phyloP scores from a whole-genome alignment of 1,284 basidiomycete genomes.

The Cystobasidiaceae sp. region DNA sequence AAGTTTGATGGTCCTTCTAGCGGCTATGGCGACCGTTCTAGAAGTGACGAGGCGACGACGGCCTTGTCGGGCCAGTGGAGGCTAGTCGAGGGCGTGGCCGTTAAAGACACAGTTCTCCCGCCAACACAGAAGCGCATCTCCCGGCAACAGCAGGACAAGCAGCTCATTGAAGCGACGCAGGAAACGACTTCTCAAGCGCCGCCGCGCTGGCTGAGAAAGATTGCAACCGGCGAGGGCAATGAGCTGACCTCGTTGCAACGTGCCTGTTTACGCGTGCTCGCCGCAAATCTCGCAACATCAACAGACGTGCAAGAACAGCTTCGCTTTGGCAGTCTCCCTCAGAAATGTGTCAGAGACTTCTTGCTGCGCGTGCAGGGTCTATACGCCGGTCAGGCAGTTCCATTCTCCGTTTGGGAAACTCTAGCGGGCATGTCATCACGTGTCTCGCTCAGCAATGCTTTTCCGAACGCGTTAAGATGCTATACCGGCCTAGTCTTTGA shows the following conservation, averaged over 20 bases:
- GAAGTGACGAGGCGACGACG: too few relatives aligned
- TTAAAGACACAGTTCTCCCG: slow-evolving; percentile 20
- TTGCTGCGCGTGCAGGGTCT: slow-evolving; percentile 1
- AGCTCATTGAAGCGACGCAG: neutral
- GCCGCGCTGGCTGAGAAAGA: neutral
- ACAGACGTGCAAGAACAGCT: slow-evolving; percentile 10
- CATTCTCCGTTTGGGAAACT: slow-evolving; percentile 17
- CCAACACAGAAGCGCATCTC: slow-evolving; percentile 18
- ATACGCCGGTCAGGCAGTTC: neutral
- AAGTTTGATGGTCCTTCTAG: too few relatives aligned
- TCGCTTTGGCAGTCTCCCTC: neutral
- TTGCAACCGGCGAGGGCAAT: neutral
- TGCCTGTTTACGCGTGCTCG: slow-evolving; percentile 23
- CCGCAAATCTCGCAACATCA: slow-evolving; percentile 1
- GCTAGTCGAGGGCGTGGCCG: too few relatives aligned
- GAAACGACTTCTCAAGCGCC: neutral
- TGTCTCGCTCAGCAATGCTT: too few relatives aligned
- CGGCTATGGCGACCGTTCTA: too few relatives aligned
- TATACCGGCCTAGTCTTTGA: slow-evolving; percentile 15
- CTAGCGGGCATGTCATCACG: neutral
- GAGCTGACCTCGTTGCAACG: slow-evolving; percentile 2
- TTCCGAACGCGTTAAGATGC: neutral
- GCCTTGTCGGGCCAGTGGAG: too few relatives aligned
- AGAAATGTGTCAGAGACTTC: neutral
- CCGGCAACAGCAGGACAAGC: slow-evolving; percentile 6